These are phyloP conservation scores for Halophytophthora polymorphica DNA, from an alignment of 352 stramenopile genomes.

Conservation along the genomic window DNA sequence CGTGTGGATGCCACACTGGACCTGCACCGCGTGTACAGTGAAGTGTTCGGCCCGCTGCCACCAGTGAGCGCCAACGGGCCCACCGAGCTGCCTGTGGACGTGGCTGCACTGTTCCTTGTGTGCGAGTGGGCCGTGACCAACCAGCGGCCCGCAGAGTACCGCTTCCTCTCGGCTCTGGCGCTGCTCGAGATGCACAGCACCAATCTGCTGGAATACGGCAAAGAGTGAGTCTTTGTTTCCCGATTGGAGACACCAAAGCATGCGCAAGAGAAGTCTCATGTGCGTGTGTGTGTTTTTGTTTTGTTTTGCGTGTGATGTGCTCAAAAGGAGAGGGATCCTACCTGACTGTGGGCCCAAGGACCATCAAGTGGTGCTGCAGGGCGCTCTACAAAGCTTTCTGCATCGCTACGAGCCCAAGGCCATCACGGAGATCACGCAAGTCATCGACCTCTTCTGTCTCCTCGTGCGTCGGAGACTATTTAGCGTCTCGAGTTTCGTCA, in stretches of 20 bases:
- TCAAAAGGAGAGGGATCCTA: constrained; percentile 53
- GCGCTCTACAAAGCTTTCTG: constrained; percentile 71
- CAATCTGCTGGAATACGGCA: constrained; percentile 50
- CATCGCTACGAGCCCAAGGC: constrained; percentile 71
- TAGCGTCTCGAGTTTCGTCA: constrained; percentile 67
- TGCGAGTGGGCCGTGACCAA: constrained; percentile 84
- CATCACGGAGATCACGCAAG: constrained; percentile 72
- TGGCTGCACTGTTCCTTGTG: constrained; percentile 65
- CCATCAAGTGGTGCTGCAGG: constrained; percentile 72
- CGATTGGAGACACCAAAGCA: background rate
- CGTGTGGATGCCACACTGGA: constrained; percentile 70
- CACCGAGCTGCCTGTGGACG: constrained; percentile 59
- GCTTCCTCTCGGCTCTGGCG: constrained; percentile 74
- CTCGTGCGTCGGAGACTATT: constrained; percentile 71
- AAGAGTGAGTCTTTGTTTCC: constrained; percentile 37
- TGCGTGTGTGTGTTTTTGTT: constrained; percentile 7
- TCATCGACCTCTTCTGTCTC: constrained; percentile 83
- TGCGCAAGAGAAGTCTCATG: background rate
- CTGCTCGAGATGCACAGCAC: constrained; percentile 84
- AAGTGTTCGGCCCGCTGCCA: constrained; percentile 61
- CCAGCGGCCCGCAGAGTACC: constrained; percentile 76
- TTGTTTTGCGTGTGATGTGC: no score
- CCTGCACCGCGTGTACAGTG: constrained; percentile 64
- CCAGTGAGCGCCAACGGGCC: constrained; percentile 17
- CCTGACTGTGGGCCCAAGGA: constrained; percentile 35